These are phyloP conservation scores for Fusarium scirpi DNA, from an alignment of 2,329 filamentous ascomycete genomes.

Conservation along the genomic window DNA sequence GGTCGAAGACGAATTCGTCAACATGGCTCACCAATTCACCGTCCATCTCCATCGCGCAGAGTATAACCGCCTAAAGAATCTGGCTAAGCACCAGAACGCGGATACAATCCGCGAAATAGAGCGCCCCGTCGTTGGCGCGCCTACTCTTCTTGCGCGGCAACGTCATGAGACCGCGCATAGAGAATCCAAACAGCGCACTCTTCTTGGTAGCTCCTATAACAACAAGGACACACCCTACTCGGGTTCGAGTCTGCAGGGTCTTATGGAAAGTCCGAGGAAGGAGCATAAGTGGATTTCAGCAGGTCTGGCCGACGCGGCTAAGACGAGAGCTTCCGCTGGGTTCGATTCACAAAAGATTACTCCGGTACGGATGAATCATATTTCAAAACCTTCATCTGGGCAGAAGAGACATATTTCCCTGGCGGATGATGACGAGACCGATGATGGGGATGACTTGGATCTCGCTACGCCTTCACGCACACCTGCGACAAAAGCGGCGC, in stretches of 20 bases:
- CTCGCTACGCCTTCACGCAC: constrained; percentile 32
- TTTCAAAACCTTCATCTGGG: not conserved
- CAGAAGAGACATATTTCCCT: constrained; percentile 31
- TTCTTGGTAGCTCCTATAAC: constrained; percentile 17
- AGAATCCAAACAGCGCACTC: constrained; percentile 43
- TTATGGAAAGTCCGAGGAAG: constrained; percentile 58
- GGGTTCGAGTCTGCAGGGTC: constrained; percentile 54
- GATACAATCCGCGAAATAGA: constrained; percentile 64
- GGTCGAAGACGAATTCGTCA: constrained; percentile 84
- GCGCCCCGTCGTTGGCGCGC: constrained; percentile 61
- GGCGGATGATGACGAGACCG: constrained; percentile 36
- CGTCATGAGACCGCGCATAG: constrained; percentile 40
- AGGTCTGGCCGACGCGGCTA: constrained; percentile 33
- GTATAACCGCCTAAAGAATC: constrained; percentile 74
- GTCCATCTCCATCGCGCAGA: constrained; percentile 81
- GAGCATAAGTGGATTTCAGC: constrained; percentile 47
- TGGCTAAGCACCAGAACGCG: constrained; percentile 66
- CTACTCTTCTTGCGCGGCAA: constrained; percentile 44
- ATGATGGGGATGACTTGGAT: constrained; percentile 30
- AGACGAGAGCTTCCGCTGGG: constrained; percentile 47
- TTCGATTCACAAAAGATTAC: constrained; percentile 40
- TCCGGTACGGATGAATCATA: constrained; percentile 16
- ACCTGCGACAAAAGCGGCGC: constrained; percentile 13
- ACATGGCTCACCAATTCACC: constrained; percentile 76
- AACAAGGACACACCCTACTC: constrained; percentile 42